Evolutionary conservation across 2,329 filamentous ascomycete genomes (phyloP), one percentile per base, ranked within the genome.

Genomic region (Fusarium abutilonis): DNA sequence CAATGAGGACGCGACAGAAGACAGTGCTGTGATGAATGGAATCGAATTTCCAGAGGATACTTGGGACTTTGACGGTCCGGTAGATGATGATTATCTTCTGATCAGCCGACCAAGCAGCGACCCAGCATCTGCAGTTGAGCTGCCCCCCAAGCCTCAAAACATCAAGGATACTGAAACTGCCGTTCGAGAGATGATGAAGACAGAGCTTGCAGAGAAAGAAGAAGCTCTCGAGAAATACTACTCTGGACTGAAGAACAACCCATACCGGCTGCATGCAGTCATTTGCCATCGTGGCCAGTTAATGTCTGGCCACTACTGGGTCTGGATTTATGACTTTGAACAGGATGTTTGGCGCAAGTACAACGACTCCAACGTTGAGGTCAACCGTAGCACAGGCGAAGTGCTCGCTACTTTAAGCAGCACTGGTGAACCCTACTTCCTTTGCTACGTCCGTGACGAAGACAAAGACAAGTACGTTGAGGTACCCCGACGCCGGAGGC

Each of bases 271-370:
- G 5, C 93, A 97, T 67, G 92, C 94, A 0, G 90, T 97, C 29
- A 96, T 99, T 71, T 94, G 97, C 69, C 95, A 99, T 74, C 88
- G 90, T 17, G 91, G 91, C 29, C 81, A 82, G 67, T 83, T 89
- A 36, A 84, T 82, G 40, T 89, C 89, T 41, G 95, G 95, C 0
- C 95, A 99, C 75, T 99, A 98, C 78, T 97, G 92, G 89, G 92
- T 97, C 40, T 97, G 93, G 84, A 96, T 99, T 63, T 91, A 88
- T 71, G 95, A 98, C 77, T 96, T 96, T 74, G 85, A 89, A 64
- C 85, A 86, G 42, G 84, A 86, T 38, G 80, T 93, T 17, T 99
- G 95, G 93, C 89, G 93, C 54, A 92, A 91, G 71, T 99, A 97
- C 81, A 99, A 99, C 73, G 95, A 99, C 71, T 89, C 89, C 50